These are phyloP conservation scores for Tylopilus felleus DNA, from an alignment of 768 basidiomycete species.

Conservation along the genomic window DNA sequence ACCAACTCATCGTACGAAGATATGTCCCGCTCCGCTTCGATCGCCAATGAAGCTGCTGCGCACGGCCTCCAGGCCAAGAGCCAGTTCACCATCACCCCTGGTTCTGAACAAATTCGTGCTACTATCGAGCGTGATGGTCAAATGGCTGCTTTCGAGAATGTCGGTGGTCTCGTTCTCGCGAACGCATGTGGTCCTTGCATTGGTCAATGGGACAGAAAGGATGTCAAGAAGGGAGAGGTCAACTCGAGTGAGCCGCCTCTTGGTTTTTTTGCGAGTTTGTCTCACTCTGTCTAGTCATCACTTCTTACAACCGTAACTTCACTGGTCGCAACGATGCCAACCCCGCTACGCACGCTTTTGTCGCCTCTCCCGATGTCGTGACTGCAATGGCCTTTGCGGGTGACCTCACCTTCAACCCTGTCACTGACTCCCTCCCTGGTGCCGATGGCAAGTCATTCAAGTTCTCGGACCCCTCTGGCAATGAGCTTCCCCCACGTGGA, in stretches of 20 bases:
- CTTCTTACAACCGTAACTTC: slow-evolving; percentile 99
- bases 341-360: slow-evolving; percentile 96
- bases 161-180: slow-evolving; percentile 91
- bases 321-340: slow-evolving; percentile 99
- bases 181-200: slow-evolving; percentile 99
- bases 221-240: slow-evolving; percentile 93
- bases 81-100: slow-evolving; percentile 97
- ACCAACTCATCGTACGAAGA: slow-evolving; percentile 99
- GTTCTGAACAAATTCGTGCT: slow-evolving; percentile 96
- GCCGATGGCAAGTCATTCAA: slow-evolving; percentile 95
- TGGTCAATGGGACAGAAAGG: slow-evolving; percentile 97
- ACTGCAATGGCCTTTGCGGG: slow-evolving; percentile 97
- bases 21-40: slow-evolving; percentile 96
- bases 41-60: slow-evolving; percentile 81
- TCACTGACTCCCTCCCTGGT: slow-evolving; percentile 85
- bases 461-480: slow-evolving; percentile 88
- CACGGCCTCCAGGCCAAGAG: slow-evolving; percentile 90
- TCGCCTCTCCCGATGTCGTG: slow-evolving; percentile 91
- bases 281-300: slow-evolving; percentile 64
- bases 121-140: slow-evolving; percentile 97
- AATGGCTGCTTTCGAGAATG: slow-evolving; percentile 80
- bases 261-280: not conserved
- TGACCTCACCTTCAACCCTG: slow-evolving; percentile 92
- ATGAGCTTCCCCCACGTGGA: slow-evolving; percentile 91
- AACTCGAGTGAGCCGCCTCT: slow-evolving; percentile 80